Conservation (phyloP, 805 yeast species). For the Candida ipomoeae region DNA sequence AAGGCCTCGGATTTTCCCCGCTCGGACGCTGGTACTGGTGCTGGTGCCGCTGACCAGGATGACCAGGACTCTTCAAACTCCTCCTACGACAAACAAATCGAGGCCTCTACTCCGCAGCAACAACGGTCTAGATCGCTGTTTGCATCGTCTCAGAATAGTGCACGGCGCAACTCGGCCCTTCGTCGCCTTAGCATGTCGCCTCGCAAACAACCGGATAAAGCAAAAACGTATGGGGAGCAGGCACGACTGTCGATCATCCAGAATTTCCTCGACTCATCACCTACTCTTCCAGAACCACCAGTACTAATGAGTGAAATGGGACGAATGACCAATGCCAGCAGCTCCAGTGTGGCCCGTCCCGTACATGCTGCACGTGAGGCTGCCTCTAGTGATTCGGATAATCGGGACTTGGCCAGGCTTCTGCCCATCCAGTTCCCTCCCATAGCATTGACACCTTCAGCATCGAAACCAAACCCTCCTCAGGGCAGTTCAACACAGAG, state of each 20-base stretch:
- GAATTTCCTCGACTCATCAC: constrained; percentile 37
- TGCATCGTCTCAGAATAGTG: constrained; percentile 4
- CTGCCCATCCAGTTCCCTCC: constrained; percentile 14
- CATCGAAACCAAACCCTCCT: not conserved
- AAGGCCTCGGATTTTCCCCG: not conserved
- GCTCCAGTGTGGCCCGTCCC: constrained; percentile 11
- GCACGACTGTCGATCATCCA: constrained; percentile 30
- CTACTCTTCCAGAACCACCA: constrained; percentile 44
- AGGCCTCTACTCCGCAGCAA: constrained; percentile 11
- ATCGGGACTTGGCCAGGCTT: constrained; percentile 12
- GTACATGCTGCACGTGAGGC: not conserved
- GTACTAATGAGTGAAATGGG: constrained; percentile 36
- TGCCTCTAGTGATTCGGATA: constrained; percentile 6
- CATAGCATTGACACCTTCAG: constrained; percentile 9
- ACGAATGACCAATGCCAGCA: constrained; percentile 10
- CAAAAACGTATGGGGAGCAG: constrained; percentile 25
- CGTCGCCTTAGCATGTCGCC: constrained; percentile 10
- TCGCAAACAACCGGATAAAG: not conserved
- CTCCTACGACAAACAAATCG: constrained; percentile 6
- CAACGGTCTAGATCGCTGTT: constrained; percentile 7
- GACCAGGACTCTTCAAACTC: not conserved
- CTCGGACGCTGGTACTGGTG: not conserved
- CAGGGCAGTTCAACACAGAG: constrained; percentile 8
- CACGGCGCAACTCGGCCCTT: not conserved
- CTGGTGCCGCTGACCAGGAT: not conserved